Conservation (phyloP, 2,329 filamentous ascomycete genomes). For the Colletotrichum echinochloae region DNA sequence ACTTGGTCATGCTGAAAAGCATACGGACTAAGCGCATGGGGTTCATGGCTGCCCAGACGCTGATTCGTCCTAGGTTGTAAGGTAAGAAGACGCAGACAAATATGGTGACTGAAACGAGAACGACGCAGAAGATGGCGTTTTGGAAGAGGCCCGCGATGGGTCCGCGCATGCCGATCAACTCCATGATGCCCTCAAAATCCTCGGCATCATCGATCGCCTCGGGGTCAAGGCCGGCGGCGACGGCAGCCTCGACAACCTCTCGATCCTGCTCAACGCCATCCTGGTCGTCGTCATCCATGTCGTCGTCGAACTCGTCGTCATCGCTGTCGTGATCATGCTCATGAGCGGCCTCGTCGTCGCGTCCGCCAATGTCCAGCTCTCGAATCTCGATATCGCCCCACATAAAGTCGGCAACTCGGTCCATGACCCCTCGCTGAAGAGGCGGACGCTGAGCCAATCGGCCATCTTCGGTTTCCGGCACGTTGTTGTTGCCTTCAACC, state of each 20-base stretch:
- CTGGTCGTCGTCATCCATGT: constrained; percentile 46
- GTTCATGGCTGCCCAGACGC: constrained; percentile 82
- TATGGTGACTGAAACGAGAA: constrained; percentile 89
- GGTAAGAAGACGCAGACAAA: constrained; percentile 89
- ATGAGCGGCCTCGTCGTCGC: constrained; percentile 62
- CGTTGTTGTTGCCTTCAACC: constrained; percentile 6
- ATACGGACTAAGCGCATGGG: constrained; percentile 81
- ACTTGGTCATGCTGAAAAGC: constrained; percentile 79
- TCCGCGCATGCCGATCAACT: constrained; percentile 95
- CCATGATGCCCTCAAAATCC: constrained; percentile 95
- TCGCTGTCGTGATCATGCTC: constrained; percentile 60
- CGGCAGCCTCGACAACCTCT: constrained; percentile 73
- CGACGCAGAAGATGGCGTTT: constrained; percentile 93
- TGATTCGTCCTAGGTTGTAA: constrained; percentile 90
- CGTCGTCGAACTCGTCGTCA: constrained; percentile 55
- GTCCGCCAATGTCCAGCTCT: constrained; percentile 44
- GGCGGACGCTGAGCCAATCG: constrained; percentile 34
- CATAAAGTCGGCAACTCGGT: constrained; percentile 68
- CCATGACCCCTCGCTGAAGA: constrained; percentile 53
- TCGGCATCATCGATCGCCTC: constrained; percentile 87
- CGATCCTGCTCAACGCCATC: constrained; percentile 59
- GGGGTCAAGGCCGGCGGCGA: constrained; percentile 76
- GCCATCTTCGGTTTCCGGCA: constrained; percentile 26
- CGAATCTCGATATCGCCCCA: constrained; percentile 66
- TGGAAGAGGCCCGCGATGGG: constrained; percentile 91